These are phyloP conservation scores for Rhododendron molle DNA, from an alignment of 148 eudicot species.

Conservation along the genomic window DNA sequence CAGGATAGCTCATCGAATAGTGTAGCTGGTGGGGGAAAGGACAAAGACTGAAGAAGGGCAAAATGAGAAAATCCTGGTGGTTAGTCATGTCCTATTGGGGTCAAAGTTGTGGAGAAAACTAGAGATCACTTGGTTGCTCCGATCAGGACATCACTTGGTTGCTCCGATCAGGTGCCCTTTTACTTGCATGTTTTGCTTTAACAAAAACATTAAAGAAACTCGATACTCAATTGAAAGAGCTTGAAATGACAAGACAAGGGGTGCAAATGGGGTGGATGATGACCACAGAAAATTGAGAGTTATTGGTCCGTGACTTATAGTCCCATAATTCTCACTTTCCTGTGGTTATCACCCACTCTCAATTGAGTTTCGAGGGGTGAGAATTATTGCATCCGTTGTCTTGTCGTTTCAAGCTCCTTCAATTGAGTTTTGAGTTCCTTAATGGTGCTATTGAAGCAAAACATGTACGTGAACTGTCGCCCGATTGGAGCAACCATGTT, in stretches of 20 bases:
- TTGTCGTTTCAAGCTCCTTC: constrained; percentile 1
- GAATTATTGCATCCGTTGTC: background rate
- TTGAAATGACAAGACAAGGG: background rate
- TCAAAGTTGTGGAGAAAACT: background rate
- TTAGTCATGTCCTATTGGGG: background rate
- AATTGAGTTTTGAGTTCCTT: constrained; percentile 14
- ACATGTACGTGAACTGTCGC: constrained; percentile 20
- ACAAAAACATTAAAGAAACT: constrained; percentile 14
- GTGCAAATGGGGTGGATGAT: constrained; percentile 15
- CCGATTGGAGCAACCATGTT: background rate
- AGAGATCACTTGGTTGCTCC: background rate
- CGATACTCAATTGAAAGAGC: background rate
- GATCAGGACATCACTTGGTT: background rate
- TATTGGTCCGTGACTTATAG: background rate
- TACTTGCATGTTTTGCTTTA: constrained; percentile 20
- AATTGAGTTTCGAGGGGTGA: background rate
- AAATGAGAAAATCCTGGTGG: background rate
- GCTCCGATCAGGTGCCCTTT: constrained; percentile 9
- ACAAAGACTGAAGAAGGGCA: constrained; percentile 18
- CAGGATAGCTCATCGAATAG: constrained; percentile 46
- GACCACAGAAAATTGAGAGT: constrained; percentile 30
- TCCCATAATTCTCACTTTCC: constrained; percentile 26
- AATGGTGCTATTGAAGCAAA: constrained; percentile 15
- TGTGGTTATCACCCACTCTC: constrained; percentile 21
- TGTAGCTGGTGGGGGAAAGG: constrained; percentile 35